Evolutionary conservation across 148 eudicot species (phyloP), one percentile per base, ranked within the genome.

Genomic region (Talinum fruticosum): DNA sequence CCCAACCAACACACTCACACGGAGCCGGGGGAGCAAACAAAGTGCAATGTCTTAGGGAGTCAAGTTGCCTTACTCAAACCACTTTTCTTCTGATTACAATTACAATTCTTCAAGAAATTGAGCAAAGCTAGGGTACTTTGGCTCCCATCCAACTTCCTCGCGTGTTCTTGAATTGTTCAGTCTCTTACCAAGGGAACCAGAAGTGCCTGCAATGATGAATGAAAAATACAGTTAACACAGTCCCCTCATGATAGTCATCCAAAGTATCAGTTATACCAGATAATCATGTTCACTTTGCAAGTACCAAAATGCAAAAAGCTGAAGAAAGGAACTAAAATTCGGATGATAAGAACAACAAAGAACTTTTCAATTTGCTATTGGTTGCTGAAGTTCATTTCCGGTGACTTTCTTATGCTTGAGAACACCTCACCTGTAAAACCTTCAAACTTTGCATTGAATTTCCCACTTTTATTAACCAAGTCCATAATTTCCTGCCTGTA

Each of bases 401-500:
- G 64, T 24, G 64, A n/a, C 26, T 59, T 62, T 62, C 4, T 38
- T 74, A 2, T 62, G 1, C 45, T 37, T 34, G 15, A 26, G 54
- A 73, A 24, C 30, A 70, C 35, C 12, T 76, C 80, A 90, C 98
- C 98, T 79, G 93, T 95, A 69, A 95, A 95, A 61, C 80, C 85
- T 72, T 83, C 89, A 81, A 96, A 96, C 80, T 82, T 90, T 71
- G 84, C 76, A 57, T 78, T 79, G 62, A 86, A 96, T 83, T 93
- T 96, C 54, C 93, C 97, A 84, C 97, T 93, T 74, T 75, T 80
- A 65, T 76, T 84, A 49, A 96, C 94, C 84, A 91, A 79, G 47
- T 96, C 97, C 99, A 96, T 96, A 28, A 92, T 75, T 88, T 91
- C 96, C 78, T 93, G 94, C 88, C 97, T 91, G 90, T 74, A 83